phyloP scores from a whole-genome alignment of 2,329 filamentous ascomycete genomes.

The Periconia macrospinosa region DNA sequence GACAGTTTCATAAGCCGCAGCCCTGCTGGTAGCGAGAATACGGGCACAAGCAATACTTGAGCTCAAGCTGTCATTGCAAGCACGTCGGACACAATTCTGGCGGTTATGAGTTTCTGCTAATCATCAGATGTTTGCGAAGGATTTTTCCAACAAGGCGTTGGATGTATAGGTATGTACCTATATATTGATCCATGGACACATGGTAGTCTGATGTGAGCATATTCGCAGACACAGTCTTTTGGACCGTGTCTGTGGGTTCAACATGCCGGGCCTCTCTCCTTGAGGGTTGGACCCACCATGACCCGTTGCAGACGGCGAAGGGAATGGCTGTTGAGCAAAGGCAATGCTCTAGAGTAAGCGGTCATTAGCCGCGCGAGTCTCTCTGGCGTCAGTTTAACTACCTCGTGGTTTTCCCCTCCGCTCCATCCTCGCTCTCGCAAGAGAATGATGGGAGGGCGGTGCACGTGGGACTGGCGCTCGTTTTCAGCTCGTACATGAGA shows the following conservation, averaged over 20 bases:
- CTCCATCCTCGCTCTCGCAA: conserved; percentile 19
- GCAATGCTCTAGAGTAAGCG: conserved; percentile 36
- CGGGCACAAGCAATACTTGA: no score
- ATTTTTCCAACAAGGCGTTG: no score
- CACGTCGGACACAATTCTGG: no score
- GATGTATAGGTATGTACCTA: no score
- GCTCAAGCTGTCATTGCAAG: no score
- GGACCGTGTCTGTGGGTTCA: conserved; percentile 35
- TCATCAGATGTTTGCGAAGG: no score
- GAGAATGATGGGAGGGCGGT: conserved; percentile 24
- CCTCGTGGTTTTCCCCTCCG: conserved; percentile 27
- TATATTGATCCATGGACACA: no score
- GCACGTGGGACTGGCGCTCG: conserved; percentile 34
- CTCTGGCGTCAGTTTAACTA: conserved; percentile 38
- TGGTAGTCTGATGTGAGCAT: no score
- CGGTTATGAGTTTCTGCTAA: no score
- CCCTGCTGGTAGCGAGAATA: no score
- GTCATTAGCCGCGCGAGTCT: conserved; percentile 22
- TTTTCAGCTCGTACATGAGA: conserved; percentile 41
- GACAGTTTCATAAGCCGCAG: no score
- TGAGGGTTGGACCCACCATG: conserved; percentile 14
- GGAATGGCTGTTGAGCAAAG: conserved; percentile 40
- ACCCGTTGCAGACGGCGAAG: conserved; percentile 6
- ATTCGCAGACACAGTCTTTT: conserved; percentile 22
- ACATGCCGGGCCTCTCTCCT: conserved; percentile 17